A percentile compares a stretch with the other conserved stretches of the same genome.
phyloP scores from a whole-genome alignment of 2,329 filamentous ascomycete species.

The Xylariaceae sp. region DNA sequence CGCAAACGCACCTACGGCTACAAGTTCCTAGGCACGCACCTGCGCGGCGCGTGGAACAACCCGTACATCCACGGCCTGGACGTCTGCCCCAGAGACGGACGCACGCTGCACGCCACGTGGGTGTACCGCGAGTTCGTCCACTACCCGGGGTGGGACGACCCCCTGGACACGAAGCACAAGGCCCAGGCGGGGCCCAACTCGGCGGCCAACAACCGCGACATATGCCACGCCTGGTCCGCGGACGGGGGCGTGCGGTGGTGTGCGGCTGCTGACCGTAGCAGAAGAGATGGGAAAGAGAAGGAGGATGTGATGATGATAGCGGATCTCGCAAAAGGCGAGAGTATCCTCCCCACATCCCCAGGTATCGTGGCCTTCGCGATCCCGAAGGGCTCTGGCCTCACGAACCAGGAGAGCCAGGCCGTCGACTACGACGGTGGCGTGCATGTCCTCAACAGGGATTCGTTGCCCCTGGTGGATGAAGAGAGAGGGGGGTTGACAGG shows the following conservation, averaged over 20 bases:
- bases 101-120: slow-evolving; percentile 40
- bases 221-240: slow-evolving; percentile 45
- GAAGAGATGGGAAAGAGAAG: neutral
- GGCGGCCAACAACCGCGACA: slow-evolving; percentile 43
- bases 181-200: slow-evolving; percentile 38
- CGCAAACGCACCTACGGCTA: too few relatives aligned
- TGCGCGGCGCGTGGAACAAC: slow-evolving; percentile 49
- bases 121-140: slow-evolving; percentile 45
- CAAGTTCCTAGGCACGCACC: slow-evolving; percentile 33
- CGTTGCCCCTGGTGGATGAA: too few relatives aligned
- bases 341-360: slow-evolving; percentile 35
- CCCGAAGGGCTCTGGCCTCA: slow-evolving; percentile 40
- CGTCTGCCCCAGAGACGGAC: slow-evolving; percentile 22
- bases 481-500: too few relatives aligned
- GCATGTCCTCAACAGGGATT: slow-evolving; percentile 45
- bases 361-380: slow-evolving; percentile 41
- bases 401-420: slow-evolving; percentile 46
- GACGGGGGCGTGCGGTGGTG: slow-evolving; percentile 40
- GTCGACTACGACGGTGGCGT: slow-evolving; percentile 41
- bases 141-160: slow-evolving; percentile 39
- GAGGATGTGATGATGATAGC: slow-evolving; percentile 35
- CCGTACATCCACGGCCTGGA: slow-evolving; percentile 48
- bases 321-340: slow-evolving; percentile 30
- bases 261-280: slow-evolving; percentile 29
- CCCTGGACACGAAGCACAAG: slow-evolving; percentile 36